These are phyloP conservation scores for Bruguiera gymnorhiza DNA, from an alignment of 345 rosid genomes.

Conservation along the genomic window DNA sequence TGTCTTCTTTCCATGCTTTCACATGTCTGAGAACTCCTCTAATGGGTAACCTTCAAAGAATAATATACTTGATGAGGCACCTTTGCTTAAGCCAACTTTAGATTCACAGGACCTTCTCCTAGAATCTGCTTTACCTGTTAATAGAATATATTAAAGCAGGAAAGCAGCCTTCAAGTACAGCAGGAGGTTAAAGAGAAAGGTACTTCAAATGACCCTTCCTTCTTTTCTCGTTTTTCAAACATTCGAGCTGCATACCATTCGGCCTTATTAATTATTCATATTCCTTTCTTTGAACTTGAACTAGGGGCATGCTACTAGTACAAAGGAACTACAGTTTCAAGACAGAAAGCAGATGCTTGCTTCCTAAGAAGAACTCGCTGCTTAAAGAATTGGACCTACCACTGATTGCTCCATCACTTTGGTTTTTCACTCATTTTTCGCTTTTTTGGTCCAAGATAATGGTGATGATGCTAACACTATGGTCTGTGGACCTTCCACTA, in stretches of 20 bases:
- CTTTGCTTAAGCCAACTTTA: conserved; percentile 53
- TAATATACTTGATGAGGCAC: conserved; percentile 61
- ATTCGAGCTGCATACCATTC: conserved; percentile 52
- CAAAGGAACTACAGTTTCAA: conserved; percentile 14
- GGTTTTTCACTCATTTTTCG: conserved; percentile 5
- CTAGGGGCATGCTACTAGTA: conserved; percentile 25
- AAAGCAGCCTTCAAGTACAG: conserved; percentile 46
- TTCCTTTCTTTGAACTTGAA: conserved; percentile 37
- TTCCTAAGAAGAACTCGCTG: conserved; percentile 34
- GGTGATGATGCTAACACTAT: conserved; percentile 8
- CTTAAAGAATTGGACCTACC: conserved; percentile 28
- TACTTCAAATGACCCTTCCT: conserved; percentile 39
- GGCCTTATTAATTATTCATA: conserved; percentile 30
- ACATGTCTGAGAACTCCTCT: conserved; percentile 36
- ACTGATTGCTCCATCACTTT: conserved; percentile 15
- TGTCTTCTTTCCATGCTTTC: conserved; percentile 39
- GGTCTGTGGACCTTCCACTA: conserved; percentile 17
- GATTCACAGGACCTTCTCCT: conserved; percentile 57
- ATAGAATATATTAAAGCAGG: conserved; percentile 50
- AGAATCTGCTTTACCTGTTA: conserved; percentile 63
- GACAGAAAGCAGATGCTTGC: conserved; percentile 30
- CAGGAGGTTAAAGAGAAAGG: conserved; percentile 61
- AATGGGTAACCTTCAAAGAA: conserved; percentile 56
- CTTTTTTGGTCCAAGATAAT: neutral
- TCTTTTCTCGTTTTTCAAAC: conserved; percentile 71